A percentile compares a stretch with the other conserved stretches of the same genome.
Evolutionary conservation across 2,329 filamentous ascomycete genomes (phyloP).

Genomic region (Cytospora piceae): DNA sequence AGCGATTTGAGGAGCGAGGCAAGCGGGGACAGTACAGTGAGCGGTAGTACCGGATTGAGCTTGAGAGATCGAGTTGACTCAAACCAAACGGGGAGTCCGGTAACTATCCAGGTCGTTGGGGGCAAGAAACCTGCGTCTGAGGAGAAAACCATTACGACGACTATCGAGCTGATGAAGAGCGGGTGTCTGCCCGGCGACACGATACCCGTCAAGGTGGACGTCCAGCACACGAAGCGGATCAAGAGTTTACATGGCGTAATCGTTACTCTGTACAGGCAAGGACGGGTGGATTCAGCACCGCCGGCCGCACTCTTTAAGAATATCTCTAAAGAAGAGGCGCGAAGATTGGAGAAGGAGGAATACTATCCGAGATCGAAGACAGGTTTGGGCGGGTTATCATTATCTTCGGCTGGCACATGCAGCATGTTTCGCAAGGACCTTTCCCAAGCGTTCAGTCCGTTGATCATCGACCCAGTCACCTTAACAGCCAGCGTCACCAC

Average conservation of each 20-base stretch:
- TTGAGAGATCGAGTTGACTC: constrained; percentile 45
- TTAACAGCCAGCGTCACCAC: constrained; percentile 81
- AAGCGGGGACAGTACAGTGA: constrained; percentile 71
- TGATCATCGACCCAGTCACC: constrained; percentile 83
- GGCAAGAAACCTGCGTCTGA: constrained; percentile 49
- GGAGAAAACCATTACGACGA: constrained; percentile 83
- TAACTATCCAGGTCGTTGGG: constrained; percentile 45
- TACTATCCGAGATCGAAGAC: constrained; percentile 87
- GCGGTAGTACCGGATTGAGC: constrained; percentile 66
- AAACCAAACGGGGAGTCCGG: constrained; percentile 47
- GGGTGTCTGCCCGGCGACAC: constrained; percentile 86
- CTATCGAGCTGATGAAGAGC: constrained; percentile 78
- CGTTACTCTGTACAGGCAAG: constrained; percentile 88
- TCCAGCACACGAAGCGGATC: constrained; percentile 87
- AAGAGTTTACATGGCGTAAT: constrained; percentile 93
- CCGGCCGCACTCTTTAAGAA: constrained; percentile 53
- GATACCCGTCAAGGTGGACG: constrained; percentile 76
- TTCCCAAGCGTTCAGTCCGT: constrained; percentile 82
- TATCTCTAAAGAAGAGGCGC: constrained; percentile 65
- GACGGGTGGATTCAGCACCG: constrained; percentile 80
- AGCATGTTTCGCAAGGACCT: constrained; percentile 96
- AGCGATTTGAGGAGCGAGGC: constrained; percentile 68
- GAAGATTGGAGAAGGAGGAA: constrained; percentile 75
- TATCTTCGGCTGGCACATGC: constrained; percentile 83
- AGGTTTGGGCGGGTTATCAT: constrained; percentile 81